Evolutionary conservation across 306 rosid species (phyloP).

Genomic region (Dalbergia oliveri): DNA sequence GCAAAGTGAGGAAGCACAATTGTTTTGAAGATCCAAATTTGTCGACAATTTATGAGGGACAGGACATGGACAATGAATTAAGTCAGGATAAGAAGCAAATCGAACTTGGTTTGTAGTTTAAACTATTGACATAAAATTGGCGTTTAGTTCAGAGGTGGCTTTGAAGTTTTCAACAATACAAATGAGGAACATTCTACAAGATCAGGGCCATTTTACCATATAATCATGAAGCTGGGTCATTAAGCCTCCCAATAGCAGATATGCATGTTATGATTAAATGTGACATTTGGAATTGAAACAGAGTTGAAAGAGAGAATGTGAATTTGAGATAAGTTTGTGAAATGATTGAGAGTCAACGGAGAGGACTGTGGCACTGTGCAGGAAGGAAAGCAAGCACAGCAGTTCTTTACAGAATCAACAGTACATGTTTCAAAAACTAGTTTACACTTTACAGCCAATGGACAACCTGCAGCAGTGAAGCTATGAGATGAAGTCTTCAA

Average conservation of each 20-base stretch:
- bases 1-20: conserved; percentile 33
- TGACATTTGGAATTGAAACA: conserved; percentile 9
- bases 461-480: conserved; percentile 1
- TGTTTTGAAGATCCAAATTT: conserved; percentile 50
- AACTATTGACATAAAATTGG: conserved; percentile 10
- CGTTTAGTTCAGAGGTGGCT: conserved; percentile 1
- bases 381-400: conserved; percentile 17
- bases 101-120: not conserved
- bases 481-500: conserved; percentile 9
- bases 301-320: conserved; percentile 12
- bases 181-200: not conserved
- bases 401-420: conserved; percentile 14
- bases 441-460: not conserved
- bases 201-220: conserved; percentile 14
- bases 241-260: not conserved
- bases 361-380: not conserved
- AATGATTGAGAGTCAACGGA: not conserved
- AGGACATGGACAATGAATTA: conserved; percentile 32
- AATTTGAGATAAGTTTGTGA: not conserved
- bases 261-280: conserved; percentile 11
- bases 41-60: conserved; percentile 32
- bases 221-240: conserved; percentile 18
- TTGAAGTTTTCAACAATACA: conserved; percentile 24
- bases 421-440: conserved; percentile 11
- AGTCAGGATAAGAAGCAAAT: conserved; percentile 10